Base-by-base conservation (phyloP, 371 early-diverging fungal species). In the Blakeslea trispora region DNA sequence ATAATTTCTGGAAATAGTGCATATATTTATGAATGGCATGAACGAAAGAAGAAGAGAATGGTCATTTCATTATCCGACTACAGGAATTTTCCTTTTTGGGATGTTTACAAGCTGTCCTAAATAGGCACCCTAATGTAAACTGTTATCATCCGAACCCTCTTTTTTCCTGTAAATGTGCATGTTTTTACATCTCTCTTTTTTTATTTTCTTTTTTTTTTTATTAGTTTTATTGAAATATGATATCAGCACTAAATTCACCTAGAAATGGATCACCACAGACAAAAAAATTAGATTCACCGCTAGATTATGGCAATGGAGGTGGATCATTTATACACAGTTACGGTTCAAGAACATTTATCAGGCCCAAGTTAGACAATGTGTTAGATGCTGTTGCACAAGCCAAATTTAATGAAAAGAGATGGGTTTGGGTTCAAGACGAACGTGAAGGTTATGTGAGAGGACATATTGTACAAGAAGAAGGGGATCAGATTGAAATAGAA, bases 391-490 rank as follows among this genome's bases (percentile, higher is more conserved):
- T 91, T 2, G 86, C 82, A 22, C 88, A 88, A 68, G 86, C 91
- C 7, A 82, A 83, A 43, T 92, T 90, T 71, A 85, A 84, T 46
- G 92, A 93, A 59, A 90, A 92, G 76, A 93, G 87, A 45, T 98
- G 95, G 95, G 92, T 96, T 18, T 98, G 97, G 98, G 89, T 98
- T 22, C 86, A 92, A 50, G 93, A 96, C 75, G 87, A 85, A 42
- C 81, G 90, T 15, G 89, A 96, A 56, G 96, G 93, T 8, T 99
- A 92, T 71, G 70, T 94, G 15, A 79, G 90, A 24, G 98, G 89
- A 5, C 90, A 88, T 61, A 86, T 99, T 50, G 70, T 87, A 17
- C 72, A 78, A 52, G 96, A 98, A 31, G 69, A 55, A 28, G 50
- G 74, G 19, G 85, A 78, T 17, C 86, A 89, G 45, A 74, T 91